Percentiles rank a stretch among this genome's conserved stretches.
Conservation (phyloP, 1,284 basidiomycete species). For the Chondrostereum purpureum region DNA sequence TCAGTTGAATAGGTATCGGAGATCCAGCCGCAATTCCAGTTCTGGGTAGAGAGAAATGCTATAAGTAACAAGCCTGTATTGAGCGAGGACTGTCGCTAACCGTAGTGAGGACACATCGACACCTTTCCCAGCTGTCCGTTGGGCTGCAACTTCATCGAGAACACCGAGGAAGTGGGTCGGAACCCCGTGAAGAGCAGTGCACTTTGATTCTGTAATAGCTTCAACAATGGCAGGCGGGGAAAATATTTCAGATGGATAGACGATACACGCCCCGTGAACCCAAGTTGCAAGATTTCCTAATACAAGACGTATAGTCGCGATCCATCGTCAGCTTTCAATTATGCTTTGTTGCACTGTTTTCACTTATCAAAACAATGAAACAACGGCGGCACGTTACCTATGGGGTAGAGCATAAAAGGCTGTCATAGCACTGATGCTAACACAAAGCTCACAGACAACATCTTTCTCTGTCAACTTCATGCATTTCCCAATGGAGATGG, state of each 20-base stretch:
- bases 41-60: too few relatives aligned
- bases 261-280: constrained; percentile 66
- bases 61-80: neutral
- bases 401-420: constrained; percentile 4
- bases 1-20: constrained; percentile 72
- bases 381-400: constrained; percentile 74
- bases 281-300: constrained; percentile 79
- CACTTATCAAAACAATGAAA: constrained; percentile 87
- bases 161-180: constrained; percentile 81
- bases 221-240: constrained; percentile 61
- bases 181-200: constrained; percentile 78
- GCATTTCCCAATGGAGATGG: constrained; percentile 59
- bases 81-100: too few relatives aligned
- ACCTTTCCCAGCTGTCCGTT: constrained; percentile 37
- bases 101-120: constrained; percentile 43
- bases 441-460: constrained; percentile 53
- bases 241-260: constrained; percentile 68
- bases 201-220: constrained; percentile 57
- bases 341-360: too few relatives aligned
- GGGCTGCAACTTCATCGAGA: constrained; percentile 55
- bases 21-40: constrained; percentile 80
- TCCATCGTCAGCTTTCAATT: too few relatives aligned
- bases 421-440: too few relatives aligned
- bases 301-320: constrained; percentile 65
- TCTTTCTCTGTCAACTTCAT: constrained; percentile 64